Evolutionary conservation across 2,329 filamentous ascomycete genomes (phyloP), one percentile per base, ranked within the genome.

Genomic region (Cercospora sp.): DNA sequence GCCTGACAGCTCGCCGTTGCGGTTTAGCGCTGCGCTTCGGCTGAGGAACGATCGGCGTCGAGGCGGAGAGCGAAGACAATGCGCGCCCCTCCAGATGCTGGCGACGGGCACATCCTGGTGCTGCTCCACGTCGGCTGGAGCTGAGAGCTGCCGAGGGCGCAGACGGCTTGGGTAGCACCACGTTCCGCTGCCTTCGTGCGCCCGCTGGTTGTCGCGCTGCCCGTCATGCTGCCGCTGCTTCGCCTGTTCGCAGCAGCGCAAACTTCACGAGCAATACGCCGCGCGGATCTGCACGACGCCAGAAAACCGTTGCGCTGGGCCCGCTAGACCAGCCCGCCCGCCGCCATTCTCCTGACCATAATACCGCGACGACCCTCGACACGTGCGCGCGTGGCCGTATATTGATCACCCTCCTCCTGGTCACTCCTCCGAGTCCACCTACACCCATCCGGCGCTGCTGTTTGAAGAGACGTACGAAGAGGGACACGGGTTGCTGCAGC

Each of bases 301-400:
- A 28, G 40, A 42, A 55, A 36, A 59, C 60, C 65, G 60, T 57
- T 42, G 51, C 60, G 33, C 65, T 36, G 60, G 59, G 30, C 45
- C 64, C 61, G 45, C 59, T 23, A 18, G 36, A 26, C 36, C 18
- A 40, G 31, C 30, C 60, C 36, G 30, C 60, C 30, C 40, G 48
- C 48, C 48, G 10, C 20, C 16, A 23, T 55, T 26, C 48, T 55
- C 23, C 23, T 48, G 42, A 48, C 42, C 42, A 48, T 48, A 12
- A 48, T 23, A 48, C 42, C n/a, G 42, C 20, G 20, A 20, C 42
- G n/a, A 13, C 42, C 48, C 48, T 53, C 48, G 48, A 53, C 48
- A 48, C 45, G 18, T 6, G 45, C 23, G 45, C 42, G 42, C 42
- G 7, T 5, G 45, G 9, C 9, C 45, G 20, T 28, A 28, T 26